These are phyloP conservation scores for Butyriboletus appendiculatus DNA, from an alignment of 1,284 basidiomycete genomes.

Conservation along the genomic window DNA sequence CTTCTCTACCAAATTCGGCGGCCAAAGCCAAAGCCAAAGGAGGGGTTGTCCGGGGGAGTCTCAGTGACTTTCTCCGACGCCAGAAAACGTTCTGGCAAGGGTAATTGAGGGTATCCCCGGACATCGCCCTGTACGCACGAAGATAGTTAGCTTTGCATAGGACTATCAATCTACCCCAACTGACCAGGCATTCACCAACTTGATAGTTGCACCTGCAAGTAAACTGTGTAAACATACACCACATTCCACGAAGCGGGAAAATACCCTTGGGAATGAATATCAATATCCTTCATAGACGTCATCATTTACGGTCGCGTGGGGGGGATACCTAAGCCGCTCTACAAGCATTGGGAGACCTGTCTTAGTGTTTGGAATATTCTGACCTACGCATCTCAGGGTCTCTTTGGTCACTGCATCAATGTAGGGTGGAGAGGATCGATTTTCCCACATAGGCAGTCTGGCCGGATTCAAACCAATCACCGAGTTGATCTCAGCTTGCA, in stretches of 20 bases:
- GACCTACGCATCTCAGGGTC: constrained; percentile 6
- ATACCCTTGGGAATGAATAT: constrained; percentile 14
- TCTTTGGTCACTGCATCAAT: not conserved
- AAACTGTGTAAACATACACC: not conserved
- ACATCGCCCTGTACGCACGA: constrained; percentile 37
- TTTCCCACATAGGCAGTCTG: constrained; percentile 12
- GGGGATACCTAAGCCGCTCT: constrained; percentile 1
- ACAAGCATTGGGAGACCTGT: not conserved
- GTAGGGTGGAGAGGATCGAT: constrained; percentile 7
- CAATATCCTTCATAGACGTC: constrained; percentile 33
- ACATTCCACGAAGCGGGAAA: not conserved
- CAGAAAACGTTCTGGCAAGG: constrained; percentile 42
- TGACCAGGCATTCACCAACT: constrained; percentile 18
- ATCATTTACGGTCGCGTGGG: constrained; percentile 31
- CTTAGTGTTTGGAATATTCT: not conserved
- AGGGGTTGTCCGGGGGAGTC: constrained; percentile 28
- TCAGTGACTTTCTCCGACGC: constrained; percentile 7
- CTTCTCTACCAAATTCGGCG: constrained; percentile 38
- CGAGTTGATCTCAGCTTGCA: constrained; percentile 15
- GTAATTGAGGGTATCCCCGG: constrained; percentile 41
- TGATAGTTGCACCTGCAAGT: constrained; percentile 11
- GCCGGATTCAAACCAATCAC: constrained; percentile 11
- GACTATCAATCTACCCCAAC: not conserved
- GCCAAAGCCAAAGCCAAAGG: constrained; percentile 45
- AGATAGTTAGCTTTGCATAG: not conserved